Evolutionary conservation across 805 yeast species (phyloP).

Genomic region (Komagataella pseudopastoris): DNA sequence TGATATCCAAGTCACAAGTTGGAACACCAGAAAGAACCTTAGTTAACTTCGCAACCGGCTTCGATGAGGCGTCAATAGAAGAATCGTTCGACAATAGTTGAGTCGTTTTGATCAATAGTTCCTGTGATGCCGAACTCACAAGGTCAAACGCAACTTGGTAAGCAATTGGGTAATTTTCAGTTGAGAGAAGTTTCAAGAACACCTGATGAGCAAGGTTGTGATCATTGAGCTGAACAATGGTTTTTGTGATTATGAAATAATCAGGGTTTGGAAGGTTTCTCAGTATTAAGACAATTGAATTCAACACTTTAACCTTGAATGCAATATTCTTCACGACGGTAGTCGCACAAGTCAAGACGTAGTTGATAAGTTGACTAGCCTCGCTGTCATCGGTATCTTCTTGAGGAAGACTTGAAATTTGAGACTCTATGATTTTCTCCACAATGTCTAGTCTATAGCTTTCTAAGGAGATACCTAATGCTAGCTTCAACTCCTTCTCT

Average conservation of each 20-base stretch:
- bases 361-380: conserved; percentile 27
- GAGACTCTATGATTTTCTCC: conserved; percentile 35
- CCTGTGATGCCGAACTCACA: conserved; percentile 85
- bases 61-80: conserved; percentile 10
- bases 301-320: conserved; percentile 55
- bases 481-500: conserved; percentile 62
- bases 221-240: conserved; percentile 82
- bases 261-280: conserved; percentile 53
- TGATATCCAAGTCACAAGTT: conserved; percentile 82
- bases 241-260: conserved; percentile 71
- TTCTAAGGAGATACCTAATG: conserved; percentile 85
- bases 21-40: conserved; percentile 83
- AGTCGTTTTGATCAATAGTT: conserved; percentile 49
- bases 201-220: conserved; percentile 52
- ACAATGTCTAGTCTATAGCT: conserved; percentile 77
- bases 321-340: conserved; percentile 48
- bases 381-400: conserved; percentile 43
- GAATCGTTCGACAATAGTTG: conserved; percentile 20
- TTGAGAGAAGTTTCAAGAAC: conserved; percentile 43
- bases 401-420: conserved; percentile 18
- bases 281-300: conserved; percentile 46
- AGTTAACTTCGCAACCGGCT: conserved; percentile 32
- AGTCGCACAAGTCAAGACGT: conserved; percentile 63
- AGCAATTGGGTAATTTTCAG: conserved; percentile 39
- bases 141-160: conserved; percentile 93